Evolutionary conservation across 1,284 basidiomycete genomes (phyloP).

Genomic region (Pterulicium gracile): DNA sequence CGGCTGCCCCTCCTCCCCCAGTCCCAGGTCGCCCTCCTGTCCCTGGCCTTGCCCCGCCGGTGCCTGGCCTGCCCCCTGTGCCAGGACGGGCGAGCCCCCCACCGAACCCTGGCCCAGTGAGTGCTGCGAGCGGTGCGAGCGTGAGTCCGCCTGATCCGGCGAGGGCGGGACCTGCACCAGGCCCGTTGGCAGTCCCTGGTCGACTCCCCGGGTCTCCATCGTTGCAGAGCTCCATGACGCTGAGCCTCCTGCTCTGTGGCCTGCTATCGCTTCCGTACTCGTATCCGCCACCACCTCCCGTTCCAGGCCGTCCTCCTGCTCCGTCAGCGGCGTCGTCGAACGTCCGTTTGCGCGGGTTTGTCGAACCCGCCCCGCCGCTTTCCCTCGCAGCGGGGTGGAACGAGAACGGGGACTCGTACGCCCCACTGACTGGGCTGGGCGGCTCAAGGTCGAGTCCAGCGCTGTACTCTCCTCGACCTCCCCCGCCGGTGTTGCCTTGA

Average conservation of each 20-base stretch:
- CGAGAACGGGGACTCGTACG: conserved; percentile 51
- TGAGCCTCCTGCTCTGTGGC: conserved; percentile 65
- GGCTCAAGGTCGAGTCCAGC: conserved; percentile 21
- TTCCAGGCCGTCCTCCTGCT: conserved; percentile 16
- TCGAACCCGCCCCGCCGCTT: conserved; percentile 6
- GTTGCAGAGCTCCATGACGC: conserved; percentile 80
- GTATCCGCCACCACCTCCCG: conserved; percentile 27
- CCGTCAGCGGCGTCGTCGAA: conserved; percentile 34
- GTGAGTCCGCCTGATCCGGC: too few relatives aligned
- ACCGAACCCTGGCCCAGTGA: too few relatives aligned
- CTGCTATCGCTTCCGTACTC: conserved; percentile 58
- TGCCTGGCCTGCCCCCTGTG: too few relatives aligned
- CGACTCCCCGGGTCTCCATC: conserved; percentile 31
- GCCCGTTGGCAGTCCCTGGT: conserved; percentile 23
- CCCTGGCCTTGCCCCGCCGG: too few relatives aligned
- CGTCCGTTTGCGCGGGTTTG: conserved; percentile 53
- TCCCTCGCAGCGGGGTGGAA: conserved; percentile 44
- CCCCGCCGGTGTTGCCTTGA: neutral
- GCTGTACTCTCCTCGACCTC: too few relatives aligned
- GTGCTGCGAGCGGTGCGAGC: too few relatives aligned
- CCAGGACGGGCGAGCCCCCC: too few relatives aligned
- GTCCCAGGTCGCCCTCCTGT: conserved; percentile 3
- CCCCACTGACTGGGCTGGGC: conserved; percentile 15
- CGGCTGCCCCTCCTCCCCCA: neutral
- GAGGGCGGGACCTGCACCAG: conserved; percentile 13